Base-by-base conservation (phyloP, 2,329 filamentous ascomycete species). In the Cordyceps cateniannulata region DNA sequence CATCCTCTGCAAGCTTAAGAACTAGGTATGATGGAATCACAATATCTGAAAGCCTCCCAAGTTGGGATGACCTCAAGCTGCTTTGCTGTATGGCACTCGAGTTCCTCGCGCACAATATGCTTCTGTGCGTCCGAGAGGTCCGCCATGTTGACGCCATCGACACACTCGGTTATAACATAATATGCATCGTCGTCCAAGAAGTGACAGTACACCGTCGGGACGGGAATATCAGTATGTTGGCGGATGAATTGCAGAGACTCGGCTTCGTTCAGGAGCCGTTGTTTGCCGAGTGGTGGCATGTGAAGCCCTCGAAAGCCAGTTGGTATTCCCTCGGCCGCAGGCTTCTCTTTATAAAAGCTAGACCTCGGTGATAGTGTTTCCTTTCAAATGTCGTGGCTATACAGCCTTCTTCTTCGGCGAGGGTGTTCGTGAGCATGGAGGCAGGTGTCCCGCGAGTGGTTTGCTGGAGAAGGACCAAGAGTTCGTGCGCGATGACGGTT, bases 121-220 rank as follows among this genome's bases (percentile, higher is more conserved):
- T 69, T 69, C 44, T 70, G 60, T 8, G 67, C 64, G 2, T 68
- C 67, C 7, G 55, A 12, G 9, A 74, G 66, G 9, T 68, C 62
- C 25, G 65, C 61, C 70, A 74, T 70, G 53, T 48, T 61, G 5
- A 70, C 67, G 10, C 72, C 71, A 25, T 68, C 62, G 27, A 74
- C 63, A 57, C 66, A 69, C 57, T 73, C 68, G 14, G 66, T 71
- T 18, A 71, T 64, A 32, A 72, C 45, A 59, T 70, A 71, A 50
- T 66, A 69, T 18, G 70, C 69, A 4, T 66, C 68, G 55, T 70
- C 68, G 50, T 72, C 70, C 47, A 72, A 67, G 51, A 72, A 71
- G 56, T 66, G 63, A 45, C 63, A 66, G 42, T 66, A 63, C 3
- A 70, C 22, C 0, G 57, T 60, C 9, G 69, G 70, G 2, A 73